A percentile compares a stretch with the other conserved stretches of the same genome.
Evolutionary conservation across 1,139 yeast species (phyloP).

Genomic region (Hansenula sp.): DNA sequence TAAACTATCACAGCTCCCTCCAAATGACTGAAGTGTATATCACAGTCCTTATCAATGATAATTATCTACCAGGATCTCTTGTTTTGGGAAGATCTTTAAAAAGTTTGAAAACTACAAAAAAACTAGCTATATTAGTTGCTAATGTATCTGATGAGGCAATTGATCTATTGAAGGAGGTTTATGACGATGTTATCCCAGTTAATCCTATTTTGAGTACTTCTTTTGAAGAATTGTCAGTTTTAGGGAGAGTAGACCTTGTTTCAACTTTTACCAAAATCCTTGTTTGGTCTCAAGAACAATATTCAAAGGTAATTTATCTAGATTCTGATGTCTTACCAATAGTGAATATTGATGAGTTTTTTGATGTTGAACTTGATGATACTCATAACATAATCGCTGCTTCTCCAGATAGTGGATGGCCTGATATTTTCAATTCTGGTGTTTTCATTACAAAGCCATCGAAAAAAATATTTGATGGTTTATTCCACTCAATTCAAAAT

Average conservation of each 20-base stretch:
- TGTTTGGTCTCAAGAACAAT: slow-evolving; percentile 62
- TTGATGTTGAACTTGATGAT: slow-evolving; percentile 34
- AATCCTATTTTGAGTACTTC: slow-evolving; percentile 25
- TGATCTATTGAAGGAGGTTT: slow-evolving; percentile 21
- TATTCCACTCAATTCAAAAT: slow-evolving; percentile 34
- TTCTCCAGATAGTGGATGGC: slow-evolving; percentile 90
- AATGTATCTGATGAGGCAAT: slow-evolving; percentile 13
- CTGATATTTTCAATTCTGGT: slow-evolving; percentile 91
- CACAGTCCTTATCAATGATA: slow-evolving; percentile 9
- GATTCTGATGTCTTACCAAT: slow-evolving; percentile 81
- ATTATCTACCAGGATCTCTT: slow-evolving; percentile 71
- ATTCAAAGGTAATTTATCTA: slow-evolving; percentile 60
- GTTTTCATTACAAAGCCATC: slow-evolving; percentile 66
- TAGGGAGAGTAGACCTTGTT: slow-evolving; percentile 71
- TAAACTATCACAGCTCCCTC: no score
- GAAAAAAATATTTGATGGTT: slow-evolving; percentile 35
- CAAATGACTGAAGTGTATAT: slow-evolving; percentile 15
- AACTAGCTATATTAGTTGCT: slow-evolving; percentile 18
- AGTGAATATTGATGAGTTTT: slow-evolving; percentile 37
- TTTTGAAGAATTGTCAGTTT: slow-evolving; percentile 33
- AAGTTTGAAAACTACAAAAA: slow-evolving; percentile 16
- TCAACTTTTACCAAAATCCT: slow-evolving; percentile 68
- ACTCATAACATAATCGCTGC: slow-evolving; percentile 42
- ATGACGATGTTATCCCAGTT: slow-evolving; percentile 28
- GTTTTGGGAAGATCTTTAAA: slow-evolving; percentile 46